phyloP scores from a whole-genome alignment of 1,139 yeast genomes.

The Candida sp. region DNA sequence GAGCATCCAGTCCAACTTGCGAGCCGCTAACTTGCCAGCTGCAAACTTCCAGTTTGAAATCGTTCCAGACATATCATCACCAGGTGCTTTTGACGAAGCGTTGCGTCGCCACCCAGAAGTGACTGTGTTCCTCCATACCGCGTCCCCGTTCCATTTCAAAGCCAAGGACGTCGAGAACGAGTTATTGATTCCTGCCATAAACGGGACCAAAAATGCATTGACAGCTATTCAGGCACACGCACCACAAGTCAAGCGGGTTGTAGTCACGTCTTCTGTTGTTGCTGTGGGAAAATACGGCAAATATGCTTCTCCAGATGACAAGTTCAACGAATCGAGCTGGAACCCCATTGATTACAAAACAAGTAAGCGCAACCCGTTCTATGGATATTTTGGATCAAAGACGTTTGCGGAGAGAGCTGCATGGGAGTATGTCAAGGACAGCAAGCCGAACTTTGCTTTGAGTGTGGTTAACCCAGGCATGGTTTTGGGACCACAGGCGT shows the following conservation, averaged over 20 bases:
- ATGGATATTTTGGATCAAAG: conserved; percentile 54
- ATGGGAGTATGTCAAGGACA: conserved; percentile 34
- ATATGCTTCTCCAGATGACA: background rate
- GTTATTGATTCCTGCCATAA: conserved; percentile 34
- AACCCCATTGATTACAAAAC: conserved; percentile 31
- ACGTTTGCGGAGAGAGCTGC: conserved; percentile 51
- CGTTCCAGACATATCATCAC: conserved; percentile 28
- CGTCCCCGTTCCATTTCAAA: conserved; percentile 21
- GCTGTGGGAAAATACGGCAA: conserved; percentile 19
- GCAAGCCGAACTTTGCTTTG: conserved; percentile 41
- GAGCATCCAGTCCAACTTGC: conserved; percentile 16
- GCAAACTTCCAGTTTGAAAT: conserved; percentile 29
- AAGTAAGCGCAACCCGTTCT: conserved; percentile 24
- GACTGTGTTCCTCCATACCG: conserved; percentile 56
- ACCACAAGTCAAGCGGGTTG: conserved; percentile 27
- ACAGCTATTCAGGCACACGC: conserved; percentile 25
- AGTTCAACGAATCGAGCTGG: conserved; percentile 33
- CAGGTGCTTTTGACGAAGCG: conserved; percentile 58
- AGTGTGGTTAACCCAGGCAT: conserved; percentile 49
- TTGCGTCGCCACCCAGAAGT: conserved; percentile 53
- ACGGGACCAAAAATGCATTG: conserved; percentile 34
- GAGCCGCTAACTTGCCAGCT: conserved; percentile 19
- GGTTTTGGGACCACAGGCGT: conserved; percentile 51
- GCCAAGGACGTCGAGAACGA: conserved; percentile 33
- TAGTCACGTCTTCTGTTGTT: conserved; percentile 32